Evolutionary conservation across 169 alveolate genomes (phyloP).

Genomic region (Cryptosporidium ryanae): DNA sequence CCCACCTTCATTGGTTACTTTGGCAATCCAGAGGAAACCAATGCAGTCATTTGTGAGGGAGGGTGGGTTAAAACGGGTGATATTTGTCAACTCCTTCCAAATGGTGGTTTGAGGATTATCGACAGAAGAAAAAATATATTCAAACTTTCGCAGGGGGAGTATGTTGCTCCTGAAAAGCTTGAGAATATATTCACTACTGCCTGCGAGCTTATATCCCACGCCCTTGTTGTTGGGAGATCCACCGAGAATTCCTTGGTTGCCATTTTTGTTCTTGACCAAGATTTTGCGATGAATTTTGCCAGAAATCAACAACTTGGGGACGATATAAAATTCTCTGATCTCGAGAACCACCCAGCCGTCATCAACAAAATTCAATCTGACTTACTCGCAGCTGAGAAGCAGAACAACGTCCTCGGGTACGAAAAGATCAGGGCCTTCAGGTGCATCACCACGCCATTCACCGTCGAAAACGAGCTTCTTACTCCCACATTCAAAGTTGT

Average conservation of each 20-base stretch:
- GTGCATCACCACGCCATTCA: conserved; percentile 66
- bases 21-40: conserved; percentile 88
- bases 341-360: conserved; percentile 37
- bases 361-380: conserved; percentile 22
- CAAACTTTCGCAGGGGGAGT: conserved; percentile 96
- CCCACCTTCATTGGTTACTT: conserved; percentile 90
- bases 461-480: conserved; percentile 63
- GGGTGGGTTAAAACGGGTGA: conserved; percentile 95
- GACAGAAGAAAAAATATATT: conserved; percentile 95
- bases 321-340: conserved; percentile 30
- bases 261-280: conserved; percentile 67
- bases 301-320: conserved; percentile 13
- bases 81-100: conserved; percentile 85
- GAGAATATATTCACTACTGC: conserved; percentile 69
- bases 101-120: conserved; percentile 89
- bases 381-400: conserved; percentile 18
- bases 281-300: conserved; percentile 66
- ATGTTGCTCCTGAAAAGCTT: conserved; percentile 95
- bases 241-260: conserved; percentile 58
- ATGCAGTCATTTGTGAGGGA: conserved; percentile 86
- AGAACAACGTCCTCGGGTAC: conserved; percentile 56
- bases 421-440: conserved; percentile 70
- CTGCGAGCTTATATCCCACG: conserved; percentile 48
- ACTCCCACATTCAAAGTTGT: conserved; percentile 77
- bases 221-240: conserved; percentile 64